phyloP scores from a whole-genome alignment of 768 basidiomycete genomes.

The Floccularia luteovirens region DNA sequence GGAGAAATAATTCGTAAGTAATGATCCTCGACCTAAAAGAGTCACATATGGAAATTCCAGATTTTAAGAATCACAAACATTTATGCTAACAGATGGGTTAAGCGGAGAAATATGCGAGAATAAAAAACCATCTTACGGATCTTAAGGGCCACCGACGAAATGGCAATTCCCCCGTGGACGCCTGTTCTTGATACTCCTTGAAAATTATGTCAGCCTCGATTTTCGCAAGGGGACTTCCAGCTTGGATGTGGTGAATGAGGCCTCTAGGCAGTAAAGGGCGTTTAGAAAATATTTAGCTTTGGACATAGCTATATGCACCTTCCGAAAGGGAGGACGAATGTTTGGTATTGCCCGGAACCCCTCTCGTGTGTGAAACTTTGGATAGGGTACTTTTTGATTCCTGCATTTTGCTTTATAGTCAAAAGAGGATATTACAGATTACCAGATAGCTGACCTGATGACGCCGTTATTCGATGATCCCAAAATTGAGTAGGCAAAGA shows the following conservation, averaged over 20 bases:
- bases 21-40: constrained; percentile 50
- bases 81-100: constrained; percentile 44
- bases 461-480: constrained; percentile 20
- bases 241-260: constrained; percentile 50
- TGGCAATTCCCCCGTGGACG: constrained; percentile 39
- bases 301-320: constrained; percentile 25
- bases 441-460: constrained; percentile 19
- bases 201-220: constrained; percentile 55
- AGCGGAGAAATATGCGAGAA: not conserved
- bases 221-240: constrained; percentile 26
- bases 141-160: constrained; percentile 72
- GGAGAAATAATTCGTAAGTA: constrained; percentile 79
- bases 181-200: constrained; percentile 58
- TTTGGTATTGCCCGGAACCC: constrained; percentile 23
- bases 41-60: constrained; percentile 4
- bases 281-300: not conserved
- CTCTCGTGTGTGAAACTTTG: constrained; percentile 13
- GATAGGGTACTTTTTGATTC: constrained; percentile 17
- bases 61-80: constrained; percentile 28
- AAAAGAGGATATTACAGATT: not conserved
- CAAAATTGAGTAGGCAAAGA: constrained; percentile 19
- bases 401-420: constrained; percentile 11
- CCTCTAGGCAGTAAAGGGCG: constrained; percentile 33
- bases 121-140: constrained; percentile 34
- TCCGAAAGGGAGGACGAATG: constrained; percentile 40